These are phyloP conservation scores for Kernera saxatilis DNA, from an alignment of 345 rosid genomes.

Conservation along the genomic window DNA sequence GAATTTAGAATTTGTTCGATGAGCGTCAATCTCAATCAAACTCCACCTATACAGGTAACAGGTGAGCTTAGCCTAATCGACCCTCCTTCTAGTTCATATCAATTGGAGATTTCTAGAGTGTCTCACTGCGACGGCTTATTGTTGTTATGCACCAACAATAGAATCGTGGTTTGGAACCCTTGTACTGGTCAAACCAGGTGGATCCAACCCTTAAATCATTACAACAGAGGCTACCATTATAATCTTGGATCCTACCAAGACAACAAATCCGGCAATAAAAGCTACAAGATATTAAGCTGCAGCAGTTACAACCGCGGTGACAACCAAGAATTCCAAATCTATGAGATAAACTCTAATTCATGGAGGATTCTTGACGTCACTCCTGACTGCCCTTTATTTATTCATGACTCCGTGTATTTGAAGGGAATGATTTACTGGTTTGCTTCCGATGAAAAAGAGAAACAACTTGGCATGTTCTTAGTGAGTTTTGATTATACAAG, in stretches of 20 bases:
- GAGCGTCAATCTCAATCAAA: background rate
- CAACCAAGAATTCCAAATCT: background rate
- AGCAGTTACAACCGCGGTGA: no score
- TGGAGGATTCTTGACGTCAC: background rate
- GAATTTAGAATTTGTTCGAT: background rate
- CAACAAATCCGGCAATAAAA: no score
- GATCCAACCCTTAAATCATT: background rate
- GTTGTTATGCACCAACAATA: no score
- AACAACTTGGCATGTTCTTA: background rate
- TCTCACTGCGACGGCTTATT: no score
- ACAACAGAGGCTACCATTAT: background rate
- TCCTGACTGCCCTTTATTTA: background rate
- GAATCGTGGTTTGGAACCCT: background rate
- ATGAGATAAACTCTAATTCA: background rate
- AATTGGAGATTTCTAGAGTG: no score
- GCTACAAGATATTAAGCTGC: no score
- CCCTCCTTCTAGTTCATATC: no score
- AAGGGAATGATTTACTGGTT: background rate
- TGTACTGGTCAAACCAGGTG: background rate
- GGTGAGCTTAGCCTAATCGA: background rate
- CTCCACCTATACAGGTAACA: background rate
- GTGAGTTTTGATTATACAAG: background rate
- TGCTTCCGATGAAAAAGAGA: background rate
- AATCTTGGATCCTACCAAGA: background rate
- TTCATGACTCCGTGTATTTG: background rate